These are phyloP conservation scores for Gnomoniopsis smithogilvyi DNA, from an alignment of 2,329 filamentous ascomycete genomes.

Conservation along the genomic window DNA sequence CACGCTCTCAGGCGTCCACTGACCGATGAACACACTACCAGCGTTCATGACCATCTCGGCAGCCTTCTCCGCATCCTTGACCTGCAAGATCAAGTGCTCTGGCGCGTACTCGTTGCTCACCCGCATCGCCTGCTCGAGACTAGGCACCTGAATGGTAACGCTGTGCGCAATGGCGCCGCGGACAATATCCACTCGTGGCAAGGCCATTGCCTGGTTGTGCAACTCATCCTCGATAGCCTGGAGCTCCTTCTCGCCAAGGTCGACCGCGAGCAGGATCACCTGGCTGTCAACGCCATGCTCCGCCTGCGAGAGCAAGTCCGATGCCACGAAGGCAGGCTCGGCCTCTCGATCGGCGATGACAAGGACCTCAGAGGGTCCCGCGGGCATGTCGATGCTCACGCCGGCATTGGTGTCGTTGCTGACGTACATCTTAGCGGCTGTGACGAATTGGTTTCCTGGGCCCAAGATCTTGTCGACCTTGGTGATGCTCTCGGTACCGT, in stretches of 20 bases:
- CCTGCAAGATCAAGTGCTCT: conserved; percentile 91
- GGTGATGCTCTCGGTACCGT: conserved; percentile 88
- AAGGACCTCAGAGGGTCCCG: conserved; percentile 93
- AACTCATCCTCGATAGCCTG: conserved; percentile 87
- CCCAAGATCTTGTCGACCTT: conserved; percentile 99
- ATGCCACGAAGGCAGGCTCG: conserved; percentile 92
- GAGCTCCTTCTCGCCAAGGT: conserved; percentile 69
- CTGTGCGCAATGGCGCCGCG: conserved; percentile 87
- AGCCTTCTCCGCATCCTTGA: conserved; percentile 70
- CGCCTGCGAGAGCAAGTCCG: conserved; percentile 89
- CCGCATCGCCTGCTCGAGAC: conserved; percentile 69
- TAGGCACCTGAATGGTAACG: conserved; percentile 74
- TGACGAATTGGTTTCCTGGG: conserved; percentile 97
- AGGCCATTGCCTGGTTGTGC: conserved; percentile 77
- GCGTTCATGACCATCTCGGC: conserved; percentile 86
- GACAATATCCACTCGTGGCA: conserved; percentile 92
- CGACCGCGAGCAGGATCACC: conserved; percentile 85
- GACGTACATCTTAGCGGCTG: conserved; percentile 97
- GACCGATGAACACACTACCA: conserved; percentile 91
- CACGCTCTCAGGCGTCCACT: conserved; percentile 97
- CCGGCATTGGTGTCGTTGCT: conserved; percentile 95
- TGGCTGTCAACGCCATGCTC: conserved; percentile 97
- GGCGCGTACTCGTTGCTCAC: conserved; percentile 94
- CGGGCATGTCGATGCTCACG: conserved; percentile 97
- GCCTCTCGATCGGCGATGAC: conserved; percentile 86